phyloP scores from a whole-genome alignment of 108 stramenopile species.

The Schizochytrium sp. region DNA sequence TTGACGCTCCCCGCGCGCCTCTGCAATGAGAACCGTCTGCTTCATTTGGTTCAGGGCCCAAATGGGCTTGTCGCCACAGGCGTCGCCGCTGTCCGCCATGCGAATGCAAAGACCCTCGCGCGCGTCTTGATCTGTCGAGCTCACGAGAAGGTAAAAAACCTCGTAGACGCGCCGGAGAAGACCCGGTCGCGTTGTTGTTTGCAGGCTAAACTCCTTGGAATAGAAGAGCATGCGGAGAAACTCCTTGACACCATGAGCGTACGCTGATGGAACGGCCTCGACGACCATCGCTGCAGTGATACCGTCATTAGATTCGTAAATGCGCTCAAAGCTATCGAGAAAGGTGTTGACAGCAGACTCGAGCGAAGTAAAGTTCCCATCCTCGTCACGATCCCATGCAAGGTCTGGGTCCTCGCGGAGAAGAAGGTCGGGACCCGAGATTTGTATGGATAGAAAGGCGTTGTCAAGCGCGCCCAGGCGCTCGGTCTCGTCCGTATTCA shows the following conservation, averaged over 20 bases:
- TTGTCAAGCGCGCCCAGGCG: too few species aligned
- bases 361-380: too few species aligned
- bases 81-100: not conserved
- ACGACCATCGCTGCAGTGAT: too few species aligned
- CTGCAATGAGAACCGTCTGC: not conserved
- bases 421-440: too few species aligned
- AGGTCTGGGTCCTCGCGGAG: too few species aligned
- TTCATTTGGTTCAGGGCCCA: slow-evolving; percentile 11
- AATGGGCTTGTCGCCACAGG: slow-evolving; percentile 1
- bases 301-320: too few species aligned
- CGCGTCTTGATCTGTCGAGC: not conserved
- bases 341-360: too few species aligned
- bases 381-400: too few species aligned
- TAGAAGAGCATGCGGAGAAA: not conserved
- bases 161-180: not conserved
- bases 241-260: not conserved
- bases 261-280: not conserved
- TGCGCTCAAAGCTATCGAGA: too few species aligned
- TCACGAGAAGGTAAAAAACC: not conserved
- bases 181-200: not conserved
- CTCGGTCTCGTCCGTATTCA: too few species aligned
- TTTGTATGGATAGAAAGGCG: too few species aligned
- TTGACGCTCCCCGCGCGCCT: not conserved
- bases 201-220: not conserved
- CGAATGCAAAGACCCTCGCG: not conserved